Evolutionary conservation across 2,329 filamentous ascomycete species (phyloP), one percentile per base, ranked within the genome.

Genomic region (Fusarium protoensiforme): DNA sequence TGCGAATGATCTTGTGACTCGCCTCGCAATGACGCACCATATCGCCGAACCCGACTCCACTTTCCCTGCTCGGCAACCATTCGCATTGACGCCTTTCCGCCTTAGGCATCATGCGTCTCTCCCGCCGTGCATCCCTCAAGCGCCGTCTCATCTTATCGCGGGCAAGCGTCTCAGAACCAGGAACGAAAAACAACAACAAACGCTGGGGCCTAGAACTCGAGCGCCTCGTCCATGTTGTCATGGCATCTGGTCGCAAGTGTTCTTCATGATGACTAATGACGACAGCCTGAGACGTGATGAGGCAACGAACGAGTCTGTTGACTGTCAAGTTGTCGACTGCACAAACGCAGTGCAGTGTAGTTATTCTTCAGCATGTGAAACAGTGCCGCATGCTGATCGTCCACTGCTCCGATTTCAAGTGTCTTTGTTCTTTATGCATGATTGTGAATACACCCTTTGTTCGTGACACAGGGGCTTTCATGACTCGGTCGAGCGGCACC

Each of bases 11-110:
- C 76, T 74, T 77, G 76, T 78, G 76, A 78, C 76, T 75, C 53
- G 66, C 51, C 73, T 65, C 48, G 72, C 72, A 75, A 78, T 78
- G 76, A 78, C 77, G 77, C 77, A 78, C 74, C 74, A 78, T 68
- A 58, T 61, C 68, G 56, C 64, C 70, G 73, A 66, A 64, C 36
- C 60, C 58, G 67, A 59, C 64, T 69, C 76, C 76, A 77, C 76
- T 71, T 69, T 73, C 66, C 65, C 63, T 77, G 72, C 72, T 66
- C 74, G 68, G 77, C 77, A 79, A 78, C 77, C 72, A 68, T 54
- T 27, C 10, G 48, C 60, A 60, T 54, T 68, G 61, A 66, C 64
- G 57, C 77, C 69, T 77, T 77, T 65, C 74, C 74, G 75, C 77
- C 77, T 79, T 75, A 74, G 76, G 75, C 76, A 79, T 68, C 66